Percentiles rank a stretch among this genome's conserved stretches.
phyloP scores from a whole-genome alignment of 129 eudicot genomes.

The Smallanthus sonchifolius region DNA sequence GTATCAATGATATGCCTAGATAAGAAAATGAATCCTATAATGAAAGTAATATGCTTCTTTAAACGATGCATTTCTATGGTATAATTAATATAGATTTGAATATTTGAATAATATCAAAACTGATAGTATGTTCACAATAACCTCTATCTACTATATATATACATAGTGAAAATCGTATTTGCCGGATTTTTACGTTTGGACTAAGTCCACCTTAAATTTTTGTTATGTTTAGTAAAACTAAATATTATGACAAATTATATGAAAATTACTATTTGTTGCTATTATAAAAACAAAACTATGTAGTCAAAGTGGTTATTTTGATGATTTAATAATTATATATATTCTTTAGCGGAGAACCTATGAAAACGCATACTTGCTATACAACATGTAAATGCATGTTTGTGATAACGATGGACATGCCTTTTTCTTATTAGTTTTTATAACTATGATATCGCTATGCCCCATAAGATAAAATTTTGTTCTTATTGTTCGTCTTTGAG shows the following conservation, averaged over 20 bases:
- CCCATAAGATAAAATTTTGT: background rate
- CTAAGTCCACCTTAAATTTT: background rate
- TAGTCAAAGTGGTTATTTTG: background rate
- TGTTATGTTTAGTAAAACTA: background rate
- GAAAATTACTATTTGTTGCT: background rate
- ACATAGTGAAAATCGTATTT: background rate
- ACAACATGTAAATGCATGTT: no score
- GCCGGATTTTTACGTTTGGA: background rate
- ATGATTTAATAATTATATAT: background rate
- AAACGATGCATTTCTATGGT: conserved; percentile 8
- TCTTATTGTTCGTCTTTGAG: background rate
- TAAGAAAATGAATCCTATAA: conserved; percentile 12
- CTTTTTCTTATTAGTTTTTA: no score
- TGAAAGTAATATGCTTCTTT: background rate
- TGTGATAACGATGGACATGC: background rate
- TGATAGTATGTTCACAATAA: background rate
- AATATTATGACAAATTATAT: background rate
- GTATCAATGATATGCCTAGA: background rate
- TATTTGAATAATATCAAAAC: no score
- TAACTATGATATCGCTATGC: no score
- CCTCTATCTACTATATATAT: background rate
- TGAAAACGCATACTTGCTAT: background rate
- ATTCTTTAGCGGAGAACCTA: background rate
- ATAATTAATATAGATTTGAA: no score
- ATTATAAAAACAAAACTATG: background rate